These are phyloP conservation scores for Coemansia sp. DNA, from an alignment of 192 early-diverging fungal species.

Conservation along the genomic window DNA sequence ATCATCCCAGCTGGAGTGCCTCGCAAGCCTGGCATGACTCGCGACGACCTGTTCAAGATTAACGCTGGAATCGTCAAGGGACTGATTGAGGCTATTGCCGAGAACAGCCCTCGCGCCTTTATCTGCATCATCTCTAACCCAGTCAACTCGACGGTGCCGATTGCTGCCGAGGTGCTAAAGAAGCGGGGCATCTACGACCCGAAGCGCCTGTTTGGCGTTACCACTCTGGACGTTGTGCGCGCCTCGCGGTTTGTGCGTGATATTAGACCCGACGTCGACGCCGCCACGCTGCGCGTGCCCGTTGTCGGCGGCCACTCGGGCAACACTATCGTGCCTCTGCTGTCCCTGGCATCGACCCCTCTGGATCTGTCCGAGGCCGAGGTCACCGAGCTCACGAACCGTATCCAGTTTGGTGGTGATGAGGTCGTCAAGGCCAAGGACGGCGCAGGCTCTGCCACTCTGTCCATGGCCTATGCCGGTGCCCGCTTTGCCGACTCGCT, in stretches of 20 bases:
- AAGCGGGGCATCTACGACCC: constrained; percentile 83
- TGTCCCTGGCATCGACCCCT: constrained; percentile 70
- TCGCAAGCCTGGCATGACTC: constrained; percentile 99
- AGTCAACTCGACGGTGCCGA: constrained; percentile 96
- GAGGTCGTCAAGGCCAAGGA: constrained; percentile 99
- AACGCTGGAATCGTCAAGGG: constrained; percentile 88
- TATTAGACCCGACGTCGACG: constrained; percentile 69
- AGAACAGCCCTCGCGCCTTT: constrained; percentile 82
- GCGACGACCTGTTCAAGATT: constrained; percentile 99
- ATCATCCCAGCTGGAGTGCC: constrained; percentile 98
- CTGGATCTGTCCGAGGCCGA: constrained; percentile 80
- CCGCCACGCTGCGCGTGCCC: constrained; percentile 70
- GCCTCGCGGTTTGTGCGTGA: constrained; percentile 94
- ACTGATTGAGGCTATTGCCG: constrained; percentile 78
- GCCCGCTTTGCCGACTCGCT: constrained; percentile 92
- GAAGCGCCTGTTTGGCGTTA: constrained; percentile 92
- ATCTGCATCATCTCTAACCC: constrained; percentile 92
- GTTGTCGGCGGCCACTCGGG: constrained; percentile 98
- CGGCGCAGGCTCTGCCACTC: constrained; percentile 87
- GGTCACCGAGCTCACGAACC: constrained; percentile 87
- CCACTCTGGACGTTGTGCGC: constrained; percentile 96
- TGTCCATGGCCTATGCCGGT: constrained; percentile 89
- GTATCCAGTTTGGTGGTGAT: constrained; percentile 99
- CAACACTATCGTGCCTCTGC: constrained; percentile 94
- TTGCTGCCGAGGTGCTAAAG: constrained; percentile 89